Evolutionary conservation across 2,329 filamentous ascomycete genomes (phyloP).

Genomic region (Spiromastix sp.): DNA sequence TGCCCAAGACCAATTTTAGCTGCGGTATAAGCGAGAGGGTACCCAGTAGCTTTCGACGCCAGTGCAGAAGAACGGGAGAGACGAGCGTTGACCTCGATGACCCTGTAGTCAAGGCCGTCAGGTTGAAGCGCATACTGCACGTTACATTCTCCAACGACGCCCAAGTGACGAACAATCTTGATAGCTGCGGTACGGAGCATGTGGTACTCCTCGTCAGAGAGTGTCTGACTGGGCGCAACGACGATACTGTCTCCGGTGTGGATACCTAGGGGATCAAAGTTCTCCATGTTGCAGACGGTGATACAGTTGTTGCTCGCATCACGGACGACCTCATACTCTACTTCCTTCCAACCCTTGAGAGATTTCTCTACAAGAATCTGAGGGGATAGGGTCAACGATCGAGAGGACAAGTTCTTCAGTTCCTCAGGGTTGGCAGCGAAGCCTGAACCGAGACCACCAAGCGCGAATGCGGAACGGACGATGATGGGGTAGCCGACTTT

Average conservation of each 20-base stretch:
- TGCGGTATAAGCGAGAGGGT: conserved; percentile 92
- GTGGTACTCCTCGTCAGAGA: conserved; percentile 98
- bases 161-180: conserved; percentile 95
- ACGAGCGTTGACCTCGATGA: conserved; percentile 98
- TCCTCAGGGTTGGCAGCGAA: conserved; percentile 93
- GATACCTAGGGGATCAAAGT: conserved; percentile 94
- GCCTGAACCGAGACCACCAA: conserved; percentile 90
- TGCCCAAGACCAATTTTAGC: conserved; percentile 97
- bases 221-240: conserved; percentile 89
- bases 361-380: conserved; percentile 98
- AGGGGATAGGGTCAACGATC: conserved; percentile 83
- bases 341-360: conserved; percentile 98
- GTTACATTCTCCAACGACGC: conserved; percentile 97
- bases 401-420: conserved; percentile 83
- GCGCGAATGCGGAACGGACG: conserved; percentile 89
- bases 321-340: conserved; percentile 96
- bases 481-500: conserved; percentile 94
- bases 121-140: conserved; percentile 96
- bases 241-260: conserved; percentile 99
- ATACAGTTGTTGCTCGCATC: conserved; percentile 98
- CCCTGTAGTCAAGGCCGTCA: conserved; percentile 92
- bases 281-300: conserved; percentile 98
- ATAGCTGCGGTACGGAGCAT: conserved; percentile 97
- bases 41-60: conserved; percentile 95
- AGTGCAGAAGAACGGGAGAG: conserved; percentile 93